These are phyloP conservation scores for Kazachstania psychrophila DNA, from an alignment of 805 yeast genomes.

Conservation along the genomic window DNA sequence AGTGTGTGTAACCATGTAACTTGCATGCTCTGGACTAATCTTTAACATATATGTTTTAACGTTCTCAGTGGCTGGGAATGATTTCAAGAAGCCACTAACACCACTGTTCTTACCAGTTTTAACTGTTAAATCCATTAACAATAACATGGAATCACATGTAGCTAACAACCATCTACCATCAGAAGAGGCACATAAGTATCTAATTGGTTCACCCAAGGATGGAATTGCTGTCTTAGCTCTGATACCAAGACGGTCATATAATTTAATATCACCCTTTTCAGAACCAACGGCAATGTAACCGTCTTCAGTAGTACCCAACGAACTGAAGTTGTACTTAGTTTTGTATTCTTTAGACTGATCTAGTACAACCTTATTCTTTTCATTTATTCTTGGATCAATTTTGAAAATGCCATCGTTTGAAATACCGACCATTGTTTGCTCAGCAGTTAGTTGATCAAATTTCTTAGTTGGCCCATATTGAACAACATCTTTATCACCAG, in stretches of 20 bases:
- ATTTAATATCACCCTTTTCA: constrained; percentile 61
- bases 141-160: constrained; percentile 63
- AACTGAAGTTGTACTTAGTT: constrained; percentile 45
- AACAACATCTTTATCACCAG: constrained; percentile 42
- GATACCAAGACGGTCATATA: constrained; percentile 63
- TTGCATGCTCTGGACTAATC: constrained; percentile 63
- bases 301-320: constrained; percentile 59
- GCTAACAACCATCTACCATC: constrained; percentile 79
- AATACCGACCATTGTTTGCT: constrained; percentile 65
- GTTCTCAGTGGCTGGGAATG: constrained; percentile 54
- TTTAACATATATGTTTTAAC: constrained; percentile 63
- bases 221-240: constrained; percentile 75
- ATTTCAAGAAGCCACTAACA: constrained; percentile 50
- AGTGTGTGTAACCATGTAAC: constrained; percentile 45
- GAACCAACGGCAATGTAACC: constrained; percentile 77
- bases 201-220: constrained; percentile 68
- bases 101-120: constrained; percentile 55
- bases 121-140: constrained; percentile 59
- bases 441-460: constrained; percentile 63
- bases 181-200: constrained; percentile 59
- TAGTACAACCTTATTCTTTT: constrained; percentile 49
- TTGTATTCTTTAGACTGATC: constrained; percentile 46
- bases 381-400: constrained; percentile 66
- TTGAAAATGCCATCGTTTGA: constrained; percentile 58
- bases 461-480: constrained; percentile 64